Evolutionary conservation across 495 filamentous ascomycete species (phyloP).

Genomic region (Chlorociboria aeruginascens): DNA sequence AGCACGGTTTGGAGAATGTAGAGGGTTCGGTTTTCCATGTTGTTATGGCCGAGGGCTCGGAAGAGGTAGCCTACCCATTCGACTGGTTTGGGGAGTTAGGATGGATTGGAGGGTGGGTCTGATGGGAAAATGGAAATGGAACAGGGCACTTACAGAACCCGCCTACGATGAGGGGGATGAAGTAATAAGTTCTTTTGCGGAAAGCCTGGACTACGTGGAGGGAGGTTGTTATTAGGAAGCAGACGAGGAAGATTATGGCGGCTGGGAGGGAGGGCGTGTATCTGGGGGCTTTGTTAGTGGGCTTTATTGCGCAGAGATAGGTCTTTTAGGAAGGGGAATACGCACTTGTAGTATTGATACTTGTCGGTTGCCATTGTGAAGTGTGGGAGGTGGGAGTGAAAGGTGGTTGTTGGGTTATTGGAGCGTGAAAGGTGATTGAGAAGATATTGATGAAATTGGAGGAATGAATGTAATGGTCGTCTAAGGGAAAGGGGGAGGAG

Average conservation of each 20-base stretch:
- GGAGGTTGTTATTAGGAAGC: constrained; percentile 36
- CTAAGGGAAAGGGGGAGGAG: no score
- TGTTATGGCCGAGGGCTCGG: constrained; percentile 24
- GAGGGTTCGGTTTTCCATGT: constrained; percentile 25
- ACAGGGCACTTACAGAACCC: constrained; percentile 31
- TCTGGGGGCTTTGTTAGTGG: no score
- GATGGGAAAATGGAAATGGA: not conserved
- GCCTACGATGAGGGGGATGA: constrained; percentile 46
- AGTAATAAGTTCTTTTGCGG: constrained; percentile 39
- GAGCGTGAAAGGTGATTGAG: no score
- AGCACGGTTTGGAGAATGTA: constrained; percentile 36
- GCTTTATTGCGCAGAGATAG: no score
- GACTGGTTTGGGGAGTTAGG: constrained; percentile 11
- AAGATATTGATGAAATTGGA: no score
- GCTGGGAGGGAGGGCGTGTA: constrained; percentile 38
- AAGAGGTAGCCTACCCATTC: constrained; percentile 34
- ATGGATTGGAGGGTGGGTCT: not conserved
- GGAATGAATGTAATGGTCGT: no score
- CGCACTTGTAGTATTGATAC: no score
- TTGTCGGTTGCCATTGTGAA: no score
- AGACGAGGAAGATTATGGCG: constrained; percentile 31
- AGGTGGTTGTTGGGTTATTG: no score
- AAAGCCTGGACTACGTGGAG: constrained; percentile 37
- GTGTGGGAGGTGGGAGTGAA: no score
- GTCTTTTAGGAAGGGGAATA: no score